Evolutionary conservation across 805 yeast genomes (phyloP), one percentile per base, ranked within the genome.

Genomic region (Pichia phayaonensis): DNA sequence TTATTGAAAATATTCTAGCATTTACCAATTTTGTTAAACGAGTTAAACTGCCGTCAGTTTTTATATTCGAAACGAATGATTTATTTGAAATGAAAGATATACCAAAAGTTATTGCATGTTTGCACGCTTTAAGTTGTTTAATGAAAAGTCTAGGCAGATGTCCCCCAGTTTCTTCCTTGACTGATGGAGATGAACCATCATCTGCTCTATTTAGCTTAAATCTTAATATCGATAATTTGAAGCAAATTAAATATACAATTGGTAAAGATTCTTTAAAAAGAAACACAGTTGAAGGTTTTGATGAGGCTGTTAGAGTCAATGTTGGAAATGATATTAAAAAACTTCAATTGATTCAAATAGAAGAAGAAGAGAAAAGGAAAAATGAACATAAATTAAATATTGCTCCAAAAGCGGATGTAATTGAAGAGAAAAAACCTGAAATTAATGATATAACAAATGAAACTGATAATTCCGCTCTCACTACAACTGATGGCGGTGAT

Each of bases 101-200:
- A 21, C 98, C 98, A 16, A 90, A 88, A 62, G 98, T 94, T 24
- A 85, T 94, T 63, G 90, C 89, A 67, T 90, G 97, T 58, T 68
- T 94, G 38, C 97, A 92, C 69, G 97, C 97, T 2, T 69, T 92
- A 56, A 82, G 90, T 46, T 87, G 79, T 57, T 79, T 88, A 63
- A 72, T 94, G 49, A 75, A 83, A 52, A 73, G 75, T 57, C 72
- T 79, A 26, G 75, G 77, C 24, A 68, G 69, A 20, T 82, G 83
- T 7, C 87, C 90, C 1, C 68, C 72, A 4, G 76, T 92, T 61
- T 75, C 73, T 34, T 77, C 80, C 54, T 66, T 87, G 34, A 83
- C 82, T 11, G 90, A 86, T 3, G 50, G 54, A 38, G 46, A 47
- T 21, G 46, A 49, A 13, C 44, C 47, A 2, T 39, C 53, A 6